Evolutionary conservation across 1,139 yeast species (phyloP).

Genomic region (Taiozyma sp.): DNA sequence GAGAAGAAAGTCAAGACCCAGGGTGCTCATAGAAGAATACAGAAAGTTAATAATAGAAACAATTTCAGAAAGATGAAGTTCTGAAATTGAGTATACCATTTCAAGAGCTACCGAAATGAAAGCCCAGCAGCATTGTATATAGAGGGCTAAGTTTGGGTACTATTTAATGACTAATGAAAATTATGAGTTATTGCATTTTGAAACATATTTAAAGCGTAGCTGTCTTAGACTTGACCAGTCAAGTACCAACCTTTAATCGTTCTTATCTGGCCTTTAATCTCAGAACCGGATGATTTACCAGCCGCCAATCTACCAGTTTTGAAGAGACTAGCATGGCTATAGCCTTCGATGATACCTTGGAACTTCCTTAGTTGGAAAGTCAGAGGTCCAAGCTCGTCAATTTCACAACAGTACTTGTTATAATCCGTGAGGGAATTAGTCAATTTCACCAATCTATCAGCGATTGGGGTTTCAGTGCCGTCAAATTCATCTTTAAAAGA

Average conservation of each 20-base stretch:
- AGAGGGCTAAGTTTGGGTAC: background rate
- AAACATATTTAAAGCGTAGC: background rate
- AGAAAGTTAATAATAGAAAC: constrained; percentile 5
- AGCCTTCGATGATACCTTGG: constrained; percentile 20
- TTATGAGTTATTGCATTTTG: background rate
- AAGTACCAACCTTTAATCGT: constrained; percentile 30
- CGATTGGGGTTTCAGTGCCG: constrained; percentile 3
- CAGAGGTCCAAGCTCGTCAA: constrained; percentile 31
- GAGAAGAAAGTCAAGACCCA: constrained; percentile 2
- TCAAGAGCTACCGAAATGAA: background rate
- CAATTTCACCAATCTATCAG: constrained; percentile 16
- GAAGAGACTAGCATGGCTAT: constrained; percentile 34
- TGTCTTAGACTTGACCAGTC: constrained; percentile 30
- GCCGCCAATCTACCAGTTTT: constrained; percentile 24
- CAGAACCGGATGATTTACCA: constrained; percentile 14
- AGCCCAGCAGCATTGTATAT: constrained; percentile 1
- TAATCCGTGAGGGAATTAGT: constrained; percentile 19
- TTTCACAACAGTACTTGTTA: constrained; percentile 16
- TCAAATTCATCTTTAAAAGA: constrained; percentile 6
- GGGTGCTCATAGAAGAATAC: constrained; percentile 9
- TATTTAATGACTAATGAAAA: background rate
- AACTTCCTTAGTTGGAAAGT: constrained; percentile 38
- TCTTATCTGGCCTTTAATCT: constrained; percentile 25
- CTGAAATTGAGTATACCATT: background rate
- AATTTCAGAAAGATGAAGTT: constrained; percentile 16